Conservation (phyloP, 225 moss, liverwort and hornwort species). For the Physcomitrium patens region DNA sequence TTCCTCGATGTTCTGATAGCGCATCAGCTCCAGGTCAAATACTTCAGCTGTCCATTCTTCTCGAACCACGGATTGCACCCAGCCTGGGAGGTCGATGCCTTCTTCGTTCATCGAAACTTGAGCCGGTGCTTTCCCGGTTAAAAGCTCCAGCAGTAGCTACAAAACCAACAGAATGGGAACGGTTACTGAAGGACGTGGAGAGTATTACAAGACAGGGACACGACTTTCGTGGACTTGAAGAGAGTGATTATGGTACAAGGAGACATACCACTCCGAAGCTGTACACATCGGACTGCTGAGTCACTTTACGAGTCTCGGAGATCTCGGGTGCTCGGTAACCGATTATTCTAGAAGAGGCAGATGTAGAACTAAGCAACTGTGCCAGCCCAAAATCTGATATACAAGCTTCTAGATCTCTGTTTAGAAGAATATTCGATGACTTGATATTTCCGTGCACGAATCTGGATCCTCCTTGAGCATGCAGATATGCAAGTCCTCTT, state of each 20-base stretch:
- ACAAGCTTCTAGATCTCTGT: constrained; percentile 75
- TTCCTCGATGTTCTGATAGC: constrained; percentile 81
- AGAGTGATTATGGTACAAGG: neutral
- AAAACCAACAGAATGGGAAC: neutral
- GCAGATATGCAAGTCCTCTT: constrained; percentile 75
- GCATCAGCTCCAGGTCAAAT: constrained; percentile 81
- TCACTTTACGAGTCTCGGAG: constrained; percentile 67
- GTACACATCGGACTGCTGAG: constrained; percentile 85
- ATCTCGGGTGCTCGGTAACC: constrained; percentile 96
- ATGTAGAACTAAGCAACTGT: constrained; percentile 65
- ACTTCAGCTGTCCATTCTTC: constrained; percentile 97
- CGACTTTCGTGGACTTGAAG: neutral
- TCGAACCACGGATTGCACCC: constrained; percentile 90
- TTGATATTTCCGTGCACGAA: constrained; percentile 96
- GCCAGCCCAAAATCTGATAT: constrained; percentile 90
- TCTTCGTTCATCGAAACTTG: constrained; percentile 73
- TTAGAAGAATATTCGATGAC: constrained; percentile 87
- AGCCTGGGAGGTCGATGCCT: constrained; percentile 77
- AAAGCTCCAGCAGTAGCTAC: constrained; percentile 73
- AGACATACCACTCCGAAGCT: constrained; percentile 82
- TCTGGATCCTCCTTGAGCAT: constrained; percentile 62
- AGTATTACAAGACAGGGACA: neutral
- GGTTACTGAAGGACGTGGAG: neutral
- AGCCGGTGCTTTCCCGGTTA: constrained; percentile 87
- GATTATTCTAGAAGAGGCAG: constrained; percentile 73